These are phyloP conservation scores for Saccharomycopsis crataegensis DNA, from an alignment of 1,139 yeast genomes.

Conservation along the genomic window DNA sequence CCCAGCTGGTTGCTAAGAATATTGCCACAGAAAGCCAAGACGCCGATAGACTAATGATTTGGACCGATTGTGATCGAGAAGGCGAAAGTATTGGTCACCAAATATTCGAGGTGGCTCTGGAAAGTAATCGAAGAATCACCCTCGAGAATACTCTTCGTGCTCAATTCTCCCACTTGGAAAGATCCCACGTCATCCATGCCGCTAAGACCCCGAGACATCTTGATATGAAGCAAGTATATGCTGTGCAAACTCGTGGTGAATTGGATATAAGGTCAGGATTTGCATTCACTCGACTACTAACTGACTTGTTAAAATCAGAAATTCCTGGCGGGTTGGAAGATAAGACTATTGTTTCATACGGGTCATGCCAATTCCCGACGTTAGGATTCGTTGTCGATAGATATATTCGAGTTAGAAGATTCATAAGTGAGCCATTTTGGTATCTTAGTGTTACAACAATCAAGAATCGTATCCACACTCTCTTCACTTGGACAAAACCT, in stretches of 20 bases:
- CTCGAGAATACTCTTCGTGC: slow-evolving; percentile 58
- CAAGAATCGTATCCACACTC: slow-evolving; percentile 30
- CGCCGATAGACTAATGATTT: slow-evolving; percentile 68
- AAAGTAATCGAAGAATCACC: slow-evolving; percentile 41
- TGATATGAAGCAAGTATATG: slow-evolving; percentile 67
- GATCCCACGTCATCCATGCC: slow-evolving; percentile 64
- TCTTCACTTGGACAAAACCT: slow-evolving; percentile 57
- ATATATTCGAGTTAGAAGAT: slow-evolving; percentile 63
- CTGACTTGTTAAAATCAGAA: slow-evolving; percentile 27
- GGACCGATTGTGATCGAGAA: slow-evolving; percentile 99
- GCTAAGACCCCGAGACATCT: slow-evolving; percentile 60
- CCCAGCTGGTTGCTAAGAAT: slow-evolving; percentile 55
- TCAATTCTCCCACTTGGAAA: slow-evolving; percentile 79
- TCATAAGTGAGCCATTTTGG: slow-evolving; percentile 81
- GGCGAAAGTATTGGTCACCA: slow-evolving; percentile 96
- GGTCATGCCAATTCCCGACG: slow-evolving; percentile 96
- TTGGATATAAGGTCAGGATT: slow-evolving; percentile 86
- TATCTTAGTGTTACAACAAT: slow-evolving; percentile 43
- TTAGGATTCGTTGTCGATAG: slow-evolving; percentile 96
- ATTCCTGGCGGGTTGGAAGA: slow-evolving; percentile 24
- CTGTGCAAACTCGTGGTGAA: slow-evolving; percentile 82
- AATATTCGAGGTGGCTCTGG: slow-evolving; percentile 58
- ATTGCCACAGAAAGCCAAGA: slow-evolving; percentile 57
- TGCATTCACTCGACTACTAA: slow-evolving; percentile 68
- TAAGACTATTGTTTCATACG: slow-evolving; percentile 55